phyloP scores from a whole-genome alignment of 176 grass and related monocot genomes.

The Carex kokanica region DNA sequence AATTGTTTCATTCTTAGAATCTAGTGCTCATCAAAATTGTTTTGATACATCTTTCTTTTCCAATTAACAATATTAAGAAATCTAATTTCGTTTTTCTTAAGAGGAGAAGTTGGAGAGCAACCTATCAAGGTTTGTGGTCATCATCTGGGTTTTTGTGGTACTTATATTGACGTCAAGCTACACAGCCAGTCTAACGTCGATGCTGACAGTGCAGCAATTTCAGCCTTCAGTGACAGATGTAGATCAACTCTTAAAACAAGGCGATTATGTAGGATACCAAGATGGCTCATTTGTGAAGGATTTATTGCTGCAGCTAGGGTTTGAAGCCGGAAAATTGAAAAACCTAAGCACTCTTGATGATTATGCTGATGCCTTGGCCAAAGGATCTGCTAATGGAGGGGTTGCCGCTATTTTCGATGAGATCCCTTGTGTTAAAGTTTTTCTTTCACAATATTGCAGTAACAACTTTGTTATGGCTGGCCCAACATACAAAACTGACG shows the following conservation, averaged over 20 bases:
- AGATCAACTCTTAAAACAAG: constrained; percentile 38
- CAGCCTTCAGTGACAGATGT: constrained; percentile 56
- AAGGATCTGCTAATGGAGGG: constrained; percentile 45
- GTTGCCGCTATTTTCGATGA: constrained; percentile 80
- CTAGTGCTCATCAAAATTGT: not conserved
- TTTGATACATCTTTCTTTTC: not conserved
- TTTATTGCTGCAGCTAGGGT: constrained; percentile 21
- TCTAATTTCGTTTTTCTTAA: constrained; percentile 26
- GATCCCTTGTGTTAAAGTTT: constrained; percentile 77
- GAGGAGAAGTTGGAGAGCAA: constrained; percentile 94
- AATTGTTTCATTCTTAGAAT: not conserved
- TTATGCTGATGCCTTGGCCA: constrained; percentile 52
- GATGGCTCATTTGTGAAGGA: constrained; percentile 52
- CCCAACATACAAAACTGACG: constrained; percentile 61
- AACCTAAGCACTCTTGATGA: constrained; percentile 37
- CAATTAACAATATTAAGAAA: not conserved
- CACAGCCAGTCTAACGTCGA: constrained; percentile 73
- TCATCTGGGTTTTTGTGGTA: constrained; percentile 86
- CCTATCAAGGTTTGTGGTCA: constrained; percentile 66
- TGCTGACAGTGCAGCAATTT: constrained; percentile 86
- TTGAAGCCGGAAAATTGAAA: constrained; percentile 33
- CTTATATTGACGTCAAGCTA: constrained; percentile 91
- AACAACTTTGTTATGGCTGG: constrained; percentile 48
- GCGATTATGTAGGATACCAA: constrained; percentile 52
- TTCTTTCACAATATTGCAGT: constrained; percentile 50